These are phyloP conservation scores for Cordyceps tenuipes DNA, from an alignment of 2,329 filamentous ascomycete genomes.

Conservation along the genomic window DNA sequence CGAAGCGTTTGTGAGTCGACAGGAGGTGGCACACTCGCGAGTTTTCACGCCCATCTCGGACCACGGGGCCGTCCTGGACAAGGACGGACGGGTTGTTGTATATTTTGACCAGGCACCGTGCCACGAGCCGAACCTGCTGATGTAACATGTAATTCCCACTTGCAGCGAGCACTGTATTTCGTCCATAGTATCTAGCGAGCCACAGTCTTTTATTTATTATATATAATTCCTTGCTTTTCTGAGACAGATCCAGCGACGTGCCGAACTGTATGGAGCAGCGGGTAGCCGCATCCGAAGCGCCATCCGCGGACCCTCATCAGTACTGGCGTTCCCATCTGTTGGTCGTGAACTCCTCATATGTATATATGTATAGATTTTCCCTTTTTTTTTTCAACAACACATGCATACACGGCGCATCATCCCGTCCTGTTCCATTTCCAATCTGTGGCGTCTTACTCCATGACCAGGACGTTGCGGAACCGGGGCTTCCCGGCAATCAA, in stretches of 20 bases:
- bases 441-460: slow-evolving; percentile 22
- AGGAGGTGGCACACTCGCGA: slow-evolving; percentile 67
- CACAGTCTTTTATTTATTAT: background rate
- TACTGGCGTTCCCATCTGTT: background rate
- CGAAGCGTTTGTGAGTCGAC: slow-evolving; percentile 60
- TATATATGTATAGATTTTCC: too few relatives aligned
- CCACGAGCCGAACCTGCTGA: slow-evolving; percentile 24
- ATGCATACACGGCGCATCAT: too few relatives aligned
- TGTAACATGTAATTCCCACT: slow-evolving; percentile 32
- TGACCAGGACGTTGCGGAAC: slow-evolving; percentile 37
- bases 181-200: background rate
- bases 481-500: slow-evolving; percentile 33
- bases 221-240: background rate
- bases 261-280: background rate
- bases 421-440: too few relatives aligned
- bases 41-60: slow-evolving; percentile 73
- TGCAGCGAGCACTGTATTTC: background rate
- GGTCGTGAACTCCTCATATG: too few relatives aligned
- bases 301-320: background rate
- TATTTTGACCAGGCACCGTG: slow-evolving; percentile 32
- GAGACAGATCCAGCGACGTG: background rate
- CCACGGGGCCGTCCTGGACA: slow-evolving; percentile 25
- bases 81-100: slow-evolving; percentile 26
- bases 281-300: background rate
- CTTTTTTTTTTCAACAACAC: too few relatives aligned